Conservation (phyloP, 164 flowering plant genomes). For the Magnolia changhungtana region DNA sequence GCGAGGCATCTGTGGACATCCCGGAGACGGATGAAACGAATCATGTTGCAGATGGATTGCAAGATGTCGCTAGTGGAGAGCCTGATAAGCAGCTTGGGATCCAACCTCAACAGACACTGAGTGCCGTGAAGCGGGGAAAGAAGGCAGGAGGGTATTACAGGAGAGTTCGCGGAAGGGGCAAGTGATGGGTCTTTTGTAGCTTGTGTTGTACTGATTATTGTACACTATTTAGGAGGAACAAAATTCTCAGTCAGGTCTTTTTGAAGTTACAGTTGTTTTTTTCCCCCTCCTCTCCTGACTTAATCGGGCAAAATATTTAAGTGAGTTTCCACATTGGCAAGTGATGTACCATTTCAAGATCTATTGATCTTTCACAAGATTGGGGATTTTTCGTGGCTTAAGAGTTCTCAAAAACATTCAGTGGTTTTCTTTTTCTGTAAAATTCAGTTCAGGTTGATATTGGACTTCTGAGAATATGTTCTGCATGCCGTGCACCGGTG, state of each 20-base stretch:
- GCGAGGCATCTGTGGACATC: conserved; percentile 39
- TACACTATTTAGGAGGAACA: conserved; percentile 8
- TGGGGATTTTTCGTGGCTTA: too few relatives aligned
- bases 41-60: conserved; percentile 23
- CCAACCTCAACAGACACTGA: conserved; percentile 5
- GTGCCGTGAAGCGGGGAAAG: conserved; percentile 24
- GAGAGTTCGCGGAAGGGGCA: conserved; percentile 30
- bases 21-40: conserved; percentile 29
- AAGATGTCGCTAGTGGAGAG: conserved; percentile 23
- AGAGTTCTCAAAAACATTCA: too few relatives aligned
- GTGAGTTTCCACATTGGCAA: not conserved
- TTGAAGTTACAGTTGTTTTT: not conserved
- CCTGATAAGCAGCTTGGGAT: conserved; percentile 11
- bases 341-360: too few relatives aligned
- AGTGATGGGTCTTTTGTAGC: not conserved
- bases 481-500: too few relatives aligned
- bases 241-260: not conserved
- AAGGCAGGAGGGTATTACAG: conserved; percentile 18
- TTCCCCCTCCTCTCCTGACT: not conserved
- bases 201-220: conserved; percentile 11
- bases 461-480: too few relatives aligned
- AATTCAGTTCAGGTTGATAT: too few relatives aligned
- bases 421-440: too few relatives aligned
- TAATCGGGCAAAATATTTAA: not conserved
- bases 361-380: too few relatives aligned